Evolutionary conservation across 2,329 filamentous ascomycete genomes (phyloP), one percentile per base, ranked within the genome.

Genomic region (Aspergillus sp.): DNA sequence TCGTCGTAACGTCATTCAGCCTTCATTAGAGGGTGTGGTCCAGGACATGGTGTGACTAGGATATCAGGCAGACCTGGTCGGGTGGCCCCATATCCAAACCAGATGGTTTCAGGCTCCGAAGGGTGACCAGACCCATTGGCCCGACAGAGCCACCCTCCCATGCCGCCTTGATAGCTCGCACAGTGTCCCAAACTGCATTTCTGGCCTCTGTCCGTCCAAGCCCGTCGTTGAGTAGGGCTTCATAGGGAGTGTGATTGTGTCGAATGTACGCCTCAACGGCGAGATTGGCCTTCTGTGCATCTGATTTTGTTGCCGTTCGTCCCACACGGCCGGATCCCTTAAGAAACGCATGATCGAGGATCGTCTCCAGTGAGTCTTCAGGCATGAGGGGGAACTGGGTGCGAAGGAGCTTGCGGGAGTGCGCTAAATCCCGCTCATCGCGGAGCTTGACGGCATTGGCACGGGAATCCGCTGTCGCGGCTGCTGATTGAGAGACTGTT

Each of bases 251-350:
- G 55, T 72, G 70, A 4, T 58, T 62, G 57, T 77, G 74, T 20
- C 74, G 62, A 49, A 77, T 72, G 62, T 76, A 71, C 26, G 74
- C 74, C 50, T 74, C 68, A 11, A 76, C 73, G 1, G 73, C 74
- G 36, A 76, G 51, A 3, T 58, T 51, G 1, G 67, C 70, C 45
- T 74, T 73, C 3, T 55, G 54, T 20, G 70, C 56, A 7, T 76
- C 71, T 0, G 64, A 61, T 3, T 57, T 58, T 8, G 48, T 67
- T n/a, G 61, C 52, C 1, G 63, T 67, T 1, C 73, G 66, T 1
- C 74, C 74, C 0, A 77, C 72, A 13, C 73, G 65, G 10, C 72
- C 67, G 0, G 72, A 74, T 1, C 69, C 67, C 44, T 72, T 73
- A n/a, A 68, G 56, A 45, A 75, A 76, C 1, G 74, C 68, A 55